Base-by-base conservation (phyloP, 2,329 filamentous ascomycete genomes). In the Byssoonygena ceratinophila region DNA sequence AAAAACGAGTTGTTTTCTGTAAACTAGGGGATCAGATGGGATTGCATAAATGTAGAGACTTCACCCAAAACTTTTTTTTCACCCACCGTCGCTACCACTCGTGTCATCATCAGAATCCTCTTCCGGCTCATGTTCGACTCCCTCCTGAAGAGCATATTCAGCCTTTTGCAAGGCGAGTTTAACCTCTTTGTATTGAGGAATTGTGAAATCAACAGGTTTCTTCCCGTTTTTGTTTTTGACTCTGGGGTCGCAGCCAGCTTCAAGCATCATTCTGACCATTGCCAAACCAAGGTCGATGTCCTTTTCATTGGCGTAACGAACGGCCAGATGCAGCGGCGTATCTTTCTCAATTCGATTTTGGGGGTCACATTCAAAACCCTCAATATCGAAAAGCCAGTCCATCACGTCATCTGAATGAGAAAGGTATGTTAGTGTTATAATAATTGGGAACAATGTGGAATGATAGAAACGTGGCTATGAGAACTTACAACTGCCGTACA, bases 401-500 rank as follows among this genome's bases (percentile, higher is more conserved):
- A 73, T 73, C 16, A 68, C 68, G 55, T 74, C 71, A 57, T 71
- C 72, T 74, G 48, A n/a, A 55, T 29, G 11, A 34, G 40, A 23
- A 22, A 16, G 5, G 34, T 4, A 20, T 18, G 20, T 16, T n/a
- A n/a, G n/a, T n/a, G n/a, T n/a, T n/a, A n/a, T n/a, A n/a, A n/a
- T n/a, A n/a, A n/a, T n/a, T n/a, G n/a, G n/a, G n/a, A n/a, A n/a
- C n/a, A n/a, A n/a, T n/a, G n/a, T n/a, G n/a, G n/a, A n/a, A n/a
- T n/a, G n/a, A n/a, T n/a, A 23, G 14, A 36, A 18, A 5, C 2
- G 23, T 7, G 27, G 40, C 29, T 4, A 16, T 3, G 5, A 23
- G 11, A 8, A 52, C 83, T 61, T 74, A 91, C 87, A 95, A 71
- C 89, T 87, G 61, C 92, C 92, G 59, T 82, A 83, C 27, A 80